Base-by-base conservation (phyloP, 2,329 filamentous ascomycete genomes). In the Neofusicoccum ribis region DNA sequence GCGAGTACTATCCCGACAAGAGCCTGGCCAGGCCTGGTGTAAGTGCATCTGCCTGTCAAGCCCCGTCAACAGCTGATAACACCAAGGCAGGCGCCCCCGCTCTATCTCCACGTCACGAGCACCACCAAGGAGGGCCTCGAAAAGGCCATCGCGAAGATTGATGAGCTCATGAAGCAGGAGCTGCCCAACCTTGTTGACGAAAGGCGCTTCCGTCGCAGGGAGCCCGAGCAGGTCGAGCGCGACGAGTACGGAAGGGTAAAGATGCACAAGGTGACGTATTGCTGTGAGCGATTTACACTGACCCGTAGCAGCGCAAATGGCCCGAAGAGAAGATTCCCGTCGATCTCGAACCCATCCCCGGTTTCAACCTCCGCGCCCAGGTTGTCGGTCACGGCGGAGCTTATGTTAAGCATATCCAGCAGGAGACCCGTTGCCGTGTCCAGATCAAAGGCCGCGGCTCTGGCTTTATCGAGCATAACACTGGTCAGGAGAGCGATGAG, bases 381-480 rank as follows among this genome's bases (percentile, higher is more conserved):
- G 94, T 99, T 52, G 95, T 99, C 63, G 95, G 95, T 58, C 91
- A 94, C 71, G 93, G 93, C 37, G 95, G 95, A 67, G 91, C 92
- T 49, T 97, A 98, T 75, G 95, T 99, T 67, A 99, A 99, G 80
- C 94, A 97, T 75, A 98, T 99, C 69, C 95, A 98, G 79, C 89
- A 93, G 75, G 93, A 97, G 79, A 98, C 95, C 14, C 87, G 91
- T 68, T 98, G 95, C 77, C 91, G 94, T 71, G 95, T 99, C 31
- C 95, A 99, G 78, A 99, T 99, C 81, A 99, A 99, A 77, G 95
- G 95, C 17, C 92, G 91, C 68, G 93, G 93, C 44, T 98, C 93
- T 62, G 95, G 95, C 14, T 99, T 96, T 76, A 89, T 96, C 73
- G 95, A 99, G 77, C 88, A 90, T 52, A 88, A 90, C 37, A 96